Evolutionary conservation across 2,329 filamentous ascomycete genomes (phyloP), one percentile per base, ranked within the genome.

Genomic region (Rhynchosporium graminicola): DNA sequence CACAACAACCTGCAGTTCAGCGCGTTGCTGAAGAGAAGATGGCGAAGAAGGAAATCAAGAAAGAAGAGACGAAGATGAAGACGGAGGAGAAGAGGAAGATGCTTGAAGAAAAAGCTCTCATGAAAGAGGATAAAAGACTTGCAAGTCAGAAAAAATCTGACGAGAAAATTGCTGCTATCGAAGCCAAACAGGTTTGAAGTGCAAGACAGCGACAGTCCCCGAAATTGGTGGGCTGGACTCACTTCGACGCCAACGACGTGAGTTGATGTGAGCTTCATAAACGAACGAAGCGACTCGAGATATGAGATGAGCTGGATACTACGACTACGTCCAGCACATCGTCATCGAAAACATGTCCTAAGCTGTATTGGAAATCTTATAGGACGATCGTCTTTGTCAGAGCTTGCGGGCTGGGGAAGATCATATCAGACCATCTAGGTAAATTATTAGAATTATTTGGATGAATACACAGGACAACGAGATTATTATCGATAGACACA

Each of bases 1-100:
- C 55, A 4, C 56, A 60, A 31, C 50, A 47, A 47, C 48, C 58
- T 29, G n/a, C 48, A 9, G 28, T 20, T 6, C 58, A 55, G 33
- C 59, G 42, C 31, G 29, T 56, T 48, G 64, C 67, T 66, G 52
- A 57, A 62, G 63, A 65, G 69, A 55, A 65, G 7, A 74, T 54
- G 71, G 70, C 12, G 45, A 71, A 40, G 26, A 52, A 54, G 20
- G 58, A 46, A 6, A n/a, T 29, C 43, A 57, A 63, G 8, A 69
- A 42, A 38, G 68, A 66, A 9, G 64, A 67, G 2, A 67, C 70
- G 13, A 67, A 64, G 1, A 67, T 54, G 26, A 69, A 67, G 4
- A 70, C 69, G 10, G 70, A 73, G 20, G 65, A 62, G 43, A 63
- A 67, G 50, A 59, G 60, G 4, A 60, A 62, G 43, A 28, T 40